These are phyloP conservation scores for Angomonas desouzai DNA, from an alignment of 208 protist species.

Conservation along the genomic window DNA sequence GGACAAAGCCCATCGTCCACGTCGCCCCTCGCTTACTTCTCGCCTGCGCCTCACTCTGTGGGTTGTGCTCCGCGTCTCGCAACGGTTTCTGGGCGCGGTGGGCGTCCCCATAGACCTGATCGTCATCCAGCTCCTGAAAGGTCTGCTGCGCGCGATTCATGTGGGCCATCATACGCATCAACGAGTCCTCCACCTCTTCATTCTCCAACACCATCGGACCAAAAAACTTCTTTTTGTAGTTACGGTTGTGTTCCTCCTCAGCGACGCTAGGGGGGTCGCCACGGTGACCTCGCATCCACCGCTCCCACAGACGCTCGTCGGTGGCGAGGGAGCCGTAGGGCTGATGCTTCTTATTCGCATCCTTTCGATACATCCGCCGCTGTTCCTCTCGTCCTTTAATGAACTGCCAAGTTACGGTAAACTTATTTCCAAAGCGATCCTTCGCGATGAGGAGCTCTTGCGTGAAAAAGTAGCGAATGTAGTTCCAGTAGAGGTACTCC, in stretches of 20 bases:
- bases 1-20: conserved; percentile 83
- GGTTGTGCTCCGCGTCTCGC: conserved; percentile 60
- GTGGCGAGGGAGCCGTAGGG: conserved; percentile 83
- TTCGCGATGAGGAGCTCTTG: conserved; percentile 87
- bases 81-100: conserved; percentile 66
- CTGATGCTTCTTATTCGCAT: conserved; percentile 80
- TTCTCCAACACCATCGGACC: conserved; percentile 83
- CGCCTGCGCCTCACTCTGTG: conserved; percentile 56
- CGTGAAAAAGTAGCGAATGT: conserved; percentile 86
- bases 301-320: conserved; percentile 83
- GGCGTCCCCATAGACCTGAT: conserved; percentile 81
- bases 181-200: conserved; percentile 85
- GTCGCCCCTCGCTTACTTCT: conserved; percentile 62
- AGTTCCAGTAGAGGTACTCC: conserved; percentile 86
- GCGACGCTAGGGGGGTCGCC: conserved; percentile 76
- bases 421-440: conserved; percentile 89
- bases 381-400: conserved; percentile 81
- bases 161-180: conserved; percentile 87
- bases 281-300: conserved; percentile 85
- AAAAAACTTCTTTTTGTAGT: conserved; percentile 85
- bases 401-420: conserved; percentile 85
- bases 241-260: conserved; percentile 77
- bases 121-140: conserved; percentile 85
- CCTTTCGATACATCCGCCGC: conserved; percentile 82
- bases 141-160: conserved; percentile 75